phyloP scores from a whole-genome alignment of 208 protist genomes.

The Leishmania tropica region DNA sequence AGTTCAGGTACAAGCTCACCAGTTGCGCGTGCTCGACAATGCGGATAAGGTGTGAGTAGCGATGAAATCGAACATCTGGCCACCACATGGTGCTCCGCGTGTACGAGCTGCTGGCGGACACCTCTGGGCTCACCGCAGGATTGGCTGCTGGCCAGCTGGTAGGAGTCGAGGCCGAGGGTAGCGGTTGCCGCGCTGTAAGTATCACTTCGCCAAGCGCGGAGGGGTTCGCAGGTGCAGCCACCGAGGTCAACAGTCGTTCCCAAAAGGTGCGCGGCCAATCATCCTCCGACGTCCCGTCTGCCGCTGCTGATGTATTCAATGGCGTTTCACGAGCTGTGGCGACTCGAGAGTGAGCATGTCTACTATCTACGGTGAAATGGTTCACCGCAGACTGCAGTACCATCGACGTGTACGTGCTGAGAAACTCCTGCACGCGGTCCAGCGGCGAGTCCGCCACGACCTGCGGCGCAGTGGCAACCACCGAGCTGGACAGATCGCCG shows the following conservation, averaged over 20 bases:
- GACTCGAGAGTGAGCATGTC: slow-evolving; percentile 6
- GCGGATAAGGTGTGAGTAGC: slow-evolving; percentile 34
- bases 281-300: not conserved
- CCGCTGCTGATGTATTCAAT: not conserved
- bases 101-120: not conserved
- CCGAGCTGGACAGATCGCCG: not conserved
- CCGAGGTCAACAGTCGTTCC: not conserved
- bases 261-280: not conserved
- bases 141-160: not conserved
- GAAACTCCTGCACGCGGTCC: slow-evolving; percentile 42
- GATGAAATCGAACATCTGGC: slow-evolving; percentile 43
- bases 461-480: not conserved
- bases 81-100: slow-evolving; percentile 50
- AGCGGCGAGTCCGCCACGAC: slow-evolving; percentile 15
- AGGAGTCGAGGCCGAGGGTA: not conserved
- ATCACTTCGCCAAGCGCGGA: not conserved
- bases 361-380: slow-evolving; percentile 25
- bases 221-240: not conserved
- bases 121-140: slow-evolving; percentile 4
- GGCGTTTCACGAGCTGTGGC: slow-evolving; percentile 8
- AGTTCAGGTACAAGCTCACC: slow-evolving; percentile 27
- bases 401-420: slow-evolving; percentile 41
- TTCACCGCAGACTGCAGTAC: slow-evolving; percentile 41
- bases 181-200: not conserved
- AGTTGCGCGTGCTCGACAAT: slow-evolving; percentile 52